Base-by-base conservation (phyloP, 805 yeast genomes). In the Metschnikowia continentalis region DNA sequence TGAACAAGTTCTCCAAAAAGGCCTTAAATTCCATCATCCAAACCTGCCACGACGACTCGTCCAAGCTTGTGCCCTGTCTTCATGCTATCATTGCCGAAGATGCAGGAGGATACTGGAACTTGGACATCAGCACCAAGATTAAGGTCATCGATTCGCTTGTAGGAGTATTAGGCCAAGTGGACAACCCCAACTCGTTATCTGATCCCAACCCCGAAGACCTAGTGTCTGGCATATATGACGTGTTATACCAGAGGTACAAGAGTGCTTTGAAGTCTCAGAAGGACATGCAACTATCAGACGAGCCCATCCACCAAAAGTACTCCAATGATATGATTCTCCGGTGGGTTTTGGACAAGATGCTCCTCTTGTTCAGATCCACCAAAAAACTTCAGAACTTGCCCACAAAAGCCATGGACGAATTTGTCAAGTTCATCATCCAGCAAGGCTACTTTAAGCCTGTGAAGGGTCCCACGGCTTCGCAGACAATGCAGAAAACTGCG, bases 121-220 rank as follows among this genome's bases (percentile, higher is more conserved):
- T 91, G 66, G 97, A 91, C 66, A 75, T 78, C 53, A 63, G 87
- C 30, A 85, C 96, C 1, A 90, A 86, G 61, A 71, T 91, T 1
- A 89, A 85, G 62, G 80, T 89, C 0, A 69, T 81, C 11, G 82
- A 80, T 39, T 49, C 61, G 14, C 59, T 73, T 23, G 47, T 73
- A 14, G 58, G 65, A 2, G 61, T 64, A 7, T 53, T 68, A 36
- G 53, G 59, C 37, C 60, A 55, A 11, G 19, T 55, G 17, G 55
- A 53, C 3, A 46, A 43, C n/a, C 55, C 55, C 33, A 64, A 54
- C 32, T 45, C 38, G 15, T 45, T 49, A 1, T 49, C 57, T 11
- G 51, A 42, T 1, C 44, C 32, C 15, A 58, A 57, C 20, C 54
- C 53, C 14, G 61, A 55, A 20, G 37, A 45, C 1, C 63, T 66